Conservation (phyloP, 257 asterid genomes). For the Solanum rostratum region DNA sequence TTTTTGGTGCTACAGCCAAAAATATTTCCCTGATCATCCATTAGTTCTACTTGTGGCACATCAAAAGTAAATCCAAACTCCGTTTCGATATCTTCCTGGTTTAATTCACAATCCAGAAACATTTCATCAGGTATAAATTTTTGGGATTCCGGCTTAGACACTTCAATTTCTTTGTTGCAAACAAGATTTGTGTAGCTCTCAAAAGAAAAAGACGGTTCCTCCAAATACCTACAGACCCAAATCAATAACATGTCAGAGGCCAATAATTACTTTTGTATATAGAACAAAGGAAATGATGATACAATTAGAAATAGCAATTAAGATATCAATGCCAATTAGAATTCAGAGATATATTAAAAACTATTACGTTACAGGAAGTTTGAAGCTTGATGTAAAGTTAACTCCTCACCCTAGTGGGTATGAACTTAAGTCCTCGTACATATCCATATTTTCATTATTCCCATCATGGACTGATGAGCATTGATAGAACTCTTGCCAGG, state of each 20-base stretch:
- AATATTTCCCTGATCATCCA: not conserved
- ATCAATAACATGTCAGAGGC: not conserved
- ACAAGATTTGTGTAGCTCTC: slow-evolving; percentile 3
- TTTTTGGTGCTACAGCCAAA: not conserved
- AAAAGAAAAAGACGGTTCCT: not conserved
- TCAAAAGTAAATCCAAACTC: not conserved
- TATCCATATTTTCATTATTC: not conserved
- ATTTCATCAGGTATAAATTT: not conserved
- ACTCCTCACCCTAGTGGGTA: not conserved
- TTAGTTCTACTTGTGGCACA: not conserved
- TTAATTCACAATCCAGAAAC: not conserved
- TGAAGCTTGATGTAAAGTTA: not conserved
- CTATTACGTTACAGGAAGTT: not conserved
- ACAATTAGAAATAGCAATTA: not conserved
- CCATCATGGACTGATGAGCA: not conserved
- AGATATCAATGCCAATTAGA: not conserved
- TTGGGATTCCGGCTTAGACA: not conserved
- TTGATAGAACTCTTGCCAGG: not conserved
- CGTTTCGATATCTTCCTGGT: not conserved
- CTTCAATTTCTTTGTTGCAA: not conserved
- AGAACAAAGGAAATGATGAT: not conserved
- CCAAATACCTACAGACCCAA: not conserved
- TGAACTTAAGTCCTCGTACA: not conserved
- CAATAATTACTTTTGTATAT: not conserved
- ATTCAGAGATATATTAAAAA: not conserved